phyloP scores from a whole-genome alignment of 257 asterid genomes.

The Solanum neorickii region DNA sequence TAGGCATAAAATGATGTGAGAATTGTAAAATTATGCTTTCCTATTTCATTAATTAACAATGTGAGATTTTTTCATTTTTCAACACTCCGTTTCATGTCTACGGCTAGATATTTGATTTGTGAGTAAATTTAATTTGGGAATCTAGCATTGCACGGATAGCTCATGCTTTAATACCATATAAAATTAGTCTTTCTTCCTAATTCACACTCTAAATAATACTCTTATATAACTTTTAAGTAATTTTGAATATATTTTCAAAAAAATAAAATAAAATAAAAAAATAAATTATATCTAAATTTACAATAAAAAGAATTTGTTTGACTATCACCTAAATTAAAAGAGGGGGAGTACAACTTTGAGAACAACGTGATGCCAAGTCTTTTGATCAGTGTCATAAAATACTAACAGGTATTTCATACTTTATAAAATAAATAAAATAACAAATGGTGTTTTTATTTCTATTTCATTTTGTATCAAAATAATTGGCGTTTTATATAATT shows the following conservation, averaged over 20 bases:
- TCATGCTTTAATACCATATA: rapidly evolving
- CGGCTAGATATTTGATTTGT: too few relatives aligned
- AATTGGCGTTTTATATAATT: too few relatives aligned
- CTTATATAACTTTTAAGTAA: not conserved
- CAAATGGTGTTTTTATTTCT: not conserved
- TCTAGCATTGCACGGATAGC: too few relatives aligned
- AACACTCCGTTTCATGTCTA: too few relatives aligned
- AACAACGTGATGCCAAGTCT: not conserved
- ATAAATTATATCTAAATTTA: too few relatives aligned
- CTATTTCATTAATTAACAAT: too few relatives aligned
- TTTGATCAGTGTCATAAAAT: not conserved
- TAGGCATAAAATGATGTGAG: not conserved
- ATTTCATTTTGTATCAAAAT: too few relatives aligned
- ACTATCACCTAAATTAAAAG: not conserved
- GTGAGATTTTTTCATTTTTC: too few relatives aligned
- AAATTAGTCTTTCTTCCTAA: too few relatives aligned
- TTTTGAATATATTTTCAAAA: not conserved
- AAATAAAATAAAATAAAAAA: too few relatives aligned
- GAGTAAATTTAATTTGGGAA: too few relatives aligned
- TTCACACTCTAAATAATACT: not conserved
- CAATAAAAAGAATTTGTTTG: not conserved
- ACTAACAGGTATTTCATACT: not conserved
- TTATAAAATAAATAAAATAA: not conserved
- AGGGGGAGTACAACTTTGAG: not conserved
- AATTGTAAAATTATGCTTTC: not conserved